Conservation (phyloP, 176 grass and related monocot species). For the Cocos nucifera region DNA sequence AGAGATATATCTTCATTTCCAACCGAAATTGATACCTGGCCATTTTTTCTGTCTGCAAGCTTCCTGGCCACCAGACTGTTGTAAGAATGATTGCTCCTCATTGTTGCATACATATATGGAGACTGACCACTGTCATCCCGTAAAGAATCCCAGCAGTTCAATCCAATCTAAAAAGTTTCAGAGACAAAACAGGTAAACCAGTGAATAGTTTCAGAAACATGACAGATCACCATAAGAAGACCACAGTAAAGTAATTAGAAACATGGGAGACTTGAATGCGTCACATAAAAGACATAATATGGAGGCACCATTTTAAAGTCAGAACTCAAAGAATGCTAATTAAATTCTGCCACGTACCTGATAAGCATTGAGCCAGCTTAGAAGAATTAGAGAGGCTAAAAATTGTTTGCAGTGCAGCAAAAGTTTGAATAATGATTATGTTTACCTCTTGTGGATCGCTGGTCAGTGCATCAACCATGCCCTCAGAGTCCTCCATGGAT, state of each 20-base stretch:
- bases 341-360: no score
- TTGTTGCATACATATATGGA: constrained; percentile 56
- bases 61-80: constrained; percentile 70
- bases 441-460: constrained; percentile 82
- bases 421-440: constrained; percentile 1
- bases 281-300: no score
- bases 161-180: constrained; percentile 60
- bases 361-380: no score
- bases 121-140: constrained; percentile 64
- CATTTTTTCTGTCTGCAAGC: constrained; percentile 49
- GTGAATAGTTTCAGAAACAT: neutral
- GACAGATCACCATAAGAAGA: neutral
- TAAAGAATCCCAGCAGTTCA: constrained; percentile 61
- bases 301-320: no score
- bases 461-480: constrained; percentile 85
- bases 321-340: no score
- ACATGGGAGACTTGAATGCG: no score
- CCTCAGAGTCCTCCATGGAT: constrained; percentile 44
- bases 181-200: constrained; percentile 6
- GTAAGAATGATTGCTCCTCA: constrained; percentile 63
- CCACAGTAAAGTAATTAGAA: no score
- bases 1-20: constrained; percentile 35
- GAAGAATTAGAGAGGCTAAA: no score
- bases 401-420: neutral
- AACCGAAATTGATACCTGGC: constrained; percentile 54